Percentiles rank a stretch among this genome's conserved stretches.
phyloP scores from a whole-genome alignment of 345 rosid genomes.

The Pistacia integerrima region DNA sequence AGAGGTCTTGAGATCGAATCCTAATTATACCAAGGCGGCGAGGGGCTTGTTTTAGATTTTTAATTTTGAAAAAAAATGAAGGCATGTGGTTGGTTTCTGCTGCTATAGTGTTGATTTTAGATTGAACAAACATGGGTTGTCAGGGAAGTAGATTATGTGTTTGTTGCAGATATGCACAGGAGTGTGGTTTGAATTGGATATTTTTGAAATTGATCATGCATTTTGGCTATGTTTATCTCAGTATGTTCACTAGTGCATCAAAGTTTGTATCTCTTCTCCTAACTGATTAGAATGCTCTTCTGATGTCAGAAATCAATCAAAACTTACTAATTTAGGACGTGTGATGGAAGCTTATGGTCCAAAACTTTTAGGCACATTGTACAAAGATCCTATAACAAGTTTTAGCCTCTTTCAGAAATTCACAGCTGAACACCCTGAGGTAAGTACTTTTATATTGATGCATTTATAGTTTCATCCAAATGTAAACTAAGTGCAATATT shows the following conservation, averaged over 20 bases:
- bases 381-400: slow-evolving; percentile 77
- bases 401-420: slow-evolving; percentile 60
- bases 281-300: not conserved
- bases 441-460: slow-evolving; percentile 19
- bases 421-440: slow-evolving; percentile 69
- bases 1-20: no score
- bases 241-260: not conserved
- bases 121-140: no score
- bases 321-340: slow-evolving; percentile 66
- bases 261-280: slow-evolving; percentile 3
- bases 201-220: no score
- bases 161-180: no score
- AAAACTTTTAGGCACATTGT: slow-evolving; percentile 63
- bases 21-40: no score
- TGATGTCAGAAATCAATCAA: slow-evolving; percentile 48
- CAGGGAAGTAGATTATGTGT: no score
- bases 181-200: no score
- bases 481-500: not conserved
- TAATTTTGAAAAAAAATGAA: no score
- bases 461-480: not conserved
- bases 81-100: no score
- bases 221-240: not conserved
- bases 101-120: no score
- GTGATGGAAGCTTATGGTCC: slow-evolving; percentile 71
- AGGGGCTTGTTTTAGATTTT: no score